phyloP scores from a whole-genome alignment of 2,329 filamentous ascomycete genomes.

The Blumeria hordei region DNA sequence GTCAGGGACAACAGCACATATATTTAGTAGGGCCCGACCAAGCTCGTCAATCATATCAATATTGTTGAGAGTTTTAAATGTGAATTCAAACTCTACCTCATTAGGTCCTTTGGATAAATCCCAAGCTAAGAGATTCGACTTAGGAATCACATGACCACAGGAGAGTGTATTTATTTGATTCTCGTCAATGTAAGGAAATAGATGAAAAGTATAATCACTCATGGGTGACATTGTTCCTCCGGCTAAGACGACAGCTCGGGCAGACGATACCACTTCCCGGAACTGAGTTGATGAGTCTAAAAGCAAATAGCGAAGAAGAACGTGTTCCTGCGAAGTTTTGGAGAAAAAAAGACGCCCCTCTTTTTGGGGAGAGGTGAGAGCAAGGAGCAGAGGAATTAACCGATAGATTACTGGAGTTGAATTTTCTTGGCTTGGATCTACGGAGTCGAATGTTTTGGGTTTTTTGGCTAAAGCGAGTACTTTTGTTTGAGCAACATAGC shows the following conservation, averaged over 20 bases:
- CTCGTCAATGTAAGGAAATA: constrained; percentile 51
- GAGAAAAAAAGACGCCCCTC: constrained; percentile 44
- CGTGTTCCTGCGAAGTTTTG: constrained; percentile 21
- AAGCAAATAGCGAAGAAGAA: constrained; percentile 60
- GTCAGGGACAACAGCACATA: constrained; percentile 56
- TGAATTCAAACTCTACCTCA: constrained; percentile 54
- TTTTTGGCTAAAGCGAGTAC: constrained; percentile 7
- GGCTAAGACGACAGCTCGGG: constrained; percentile 69
- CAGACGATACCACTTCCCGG: constrained; percentile 60
- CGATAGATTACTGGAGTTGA: constrained; percentile 19
- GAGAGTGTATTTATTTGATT: constrained; percentile 55
- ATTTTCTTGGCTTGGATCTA: constrained; percentile 4
- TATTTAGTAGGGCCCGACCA: constrained; percentile 44
- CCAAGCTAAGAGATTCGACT: constrained; percentile 56
- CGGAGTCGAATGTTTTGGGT: constrained; percentile 6
- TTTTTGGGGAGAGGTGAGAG: constrained; percentile 64
- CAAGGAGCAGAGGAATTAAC: constrained; percentile 45
- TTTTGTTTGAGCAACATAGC: constrained; percentile 45
- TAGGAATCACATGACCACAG: constrained; percentile 82
- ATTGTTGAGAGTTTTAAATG: constrained; percentile 45
- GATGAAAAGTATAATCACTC: constrained; percentile 63
- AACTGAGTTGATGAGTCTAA: constrained; percentile 85
- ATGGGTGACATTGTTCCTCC: constrained; percentile 97
- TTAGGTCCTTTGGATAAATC: constrained; percentile 30
- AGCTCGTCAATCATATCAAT: constrained; percentile 46